Base-by-base conservation (phyloP, 805 yeast species). In the Pichia insulana region DNA sequence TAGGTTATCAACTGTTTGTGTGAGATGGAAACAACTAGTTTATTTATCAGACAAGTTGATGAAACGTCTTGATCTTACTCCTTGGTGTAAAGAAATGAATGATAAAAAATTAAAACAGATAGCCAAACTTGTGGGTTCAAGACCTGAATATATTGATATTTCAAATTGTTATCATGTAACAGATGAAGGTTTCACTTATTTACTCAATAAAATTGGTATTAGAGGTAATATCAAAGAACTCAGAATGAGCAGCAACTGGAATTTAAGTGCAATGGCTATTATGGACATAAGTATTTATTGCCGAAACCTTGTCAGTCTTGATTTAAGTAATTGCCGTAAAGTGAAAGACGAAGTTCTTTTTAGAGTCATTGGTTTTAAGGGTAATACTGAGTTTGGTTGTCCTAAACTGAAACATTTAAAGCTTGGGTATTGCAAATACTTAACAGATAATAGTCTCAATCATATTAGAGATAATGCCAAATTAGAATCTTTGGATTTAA, bases 81-180 rank as follows among this genome's bases (percentile, higher is more conserved):
- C 74, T 1, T 83, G 80, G 74, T 78, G 74, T 56, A 76, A 80
- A 3, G 59, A 70, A 5, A 66, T 83, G 17, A 70, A 74, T 50
- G 89, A 83, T 58, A 54, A 65, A 7, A 73, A 76, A 1, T 61
- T 83, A 40, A 67, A 70, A 11, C 65, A 71, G 35, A 79, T 83
- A 43, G 76, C 83, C 0, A 75, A 78, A 50, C 79, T 83, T 58
- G 88, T 78, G 13, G 87, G 87, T 2, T 67, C 83, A 3, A 64
- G 88, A 42, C 89, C 88, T 0, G 64, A 65, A 46, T 45, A 57
- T 13, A 75, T 83, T 36, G 73, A 82, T 52, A 69, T 83, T 15
- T 77, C 87, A 18, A 78, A 78, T 56, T 83, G 92, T 55, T 83
- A 78, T 63, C 89, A 83, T 56, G 67, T 83, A 7, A 80, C 89